Percentiles rank a stretch among this genome's conserved stretches.
Conservation (phyloP, 169 alveolate genomes). For the Amoebophrya sp. region DNA sequence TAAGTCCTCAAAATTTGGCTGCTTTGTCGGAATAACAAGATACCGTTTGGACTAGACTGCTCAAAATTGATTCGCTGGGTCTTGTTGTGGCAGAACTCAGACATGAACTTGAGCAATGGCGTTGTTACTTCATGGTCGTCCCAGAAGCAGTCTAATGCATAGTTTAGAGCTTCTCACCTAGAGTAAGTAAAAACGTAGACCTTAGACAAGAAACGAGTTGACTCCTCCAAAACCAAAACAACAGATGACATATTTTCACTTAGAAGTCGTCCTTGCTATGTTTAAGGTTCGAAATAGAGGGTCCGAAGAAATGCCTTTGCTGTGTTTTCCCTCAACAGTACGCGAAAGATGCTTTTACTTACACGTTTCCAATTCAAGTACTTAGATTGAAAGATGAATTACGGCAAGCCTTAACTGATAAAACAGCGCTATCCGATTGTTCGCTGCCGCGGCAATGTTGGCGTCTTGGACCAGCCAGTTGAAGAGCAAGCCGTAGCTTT, state of each 20-base stretch:
- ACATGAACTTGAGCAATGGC: constrained; percentile 78
- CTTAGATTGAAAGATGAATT: not conserved
- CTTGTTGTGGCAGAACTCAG: constrained; percentile 58
- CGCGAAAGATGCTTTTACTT: not conserved
- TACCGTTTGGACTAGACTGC: constrained; percentile 83
- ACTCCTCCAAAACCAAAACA: not conserved
- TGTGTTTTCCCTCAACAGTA: not conserved
- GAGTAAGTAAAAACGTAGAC: not conserved
- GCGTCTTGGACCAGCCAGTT: constrained; percentile 77
- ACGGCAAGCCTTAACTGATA: not conserved
- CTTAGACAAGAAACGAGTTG: not conserved
- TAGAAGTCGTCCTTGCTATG: not conserved
- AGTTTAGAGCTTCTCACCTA: constrained; percentile 49
- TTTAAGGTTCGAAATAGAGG: not conserved
- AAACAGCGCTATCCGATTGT: constrained; percentile 60
- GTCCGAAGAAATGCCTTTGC: not conserved
- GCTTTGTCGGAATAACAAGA: constrained; percentile 75
- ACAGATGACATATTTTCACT: not conserved
- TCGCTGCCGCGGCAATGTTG: constrained; percentile 30
- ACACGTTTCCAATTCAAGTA: not conserved
- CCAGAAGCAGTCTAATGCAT: constrained; percentile 79
- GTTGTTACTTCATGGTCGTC: constrained; percentile 76
- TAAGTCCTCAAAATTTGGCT: constrained; percentile 61
- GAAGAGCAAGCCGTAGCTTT: constrained; percentile 74
- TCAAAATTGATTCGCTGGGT: constrained; percentile 82